Percentiles rank a stretch among this genome's conserved stretches.
These are phyloP conservation scores for Staphylotrichum tortipilum DNA, from an alignment of 495 filamentous ascomycete genomes.

Conservation along the genomic window DNA sequence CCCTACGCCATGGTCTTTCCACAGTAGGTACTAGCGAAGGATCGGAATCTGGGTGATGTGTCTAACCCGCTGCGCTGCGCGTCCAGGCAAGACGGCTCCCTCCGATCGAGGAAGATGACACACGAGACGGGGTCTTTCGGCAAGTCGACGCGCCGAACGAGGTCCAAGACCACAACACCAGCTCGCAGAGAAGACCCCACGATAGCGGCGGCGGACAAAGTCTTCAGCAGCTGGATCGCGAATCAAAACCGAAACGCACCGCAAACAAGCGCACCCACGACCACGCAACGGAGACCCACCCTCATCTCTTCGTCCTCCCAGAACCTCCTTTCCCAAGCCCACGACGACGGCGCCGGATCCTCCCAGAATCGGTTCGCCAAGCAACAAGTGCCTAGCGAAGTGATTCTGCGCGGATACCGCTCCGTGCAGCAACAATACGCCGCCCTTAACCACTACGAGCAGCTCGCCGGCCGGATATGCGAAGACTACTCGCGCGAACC, in stretches of 20 bases:
- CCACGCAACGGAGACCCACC: slow-evolving; percentile 23
- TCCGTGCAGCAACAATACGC: slow-evolving; percentile 65
- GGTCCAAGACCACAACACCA: slow-evolving; percentile 43
- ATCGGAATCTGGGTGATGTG: neutral
- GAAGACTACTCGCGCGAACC: slow-evolving; percentile 80
- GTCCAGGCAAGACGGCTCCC: slow-evolving; percentile 30
- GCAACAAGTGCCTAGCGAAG: slow-evolving; percentile 55
- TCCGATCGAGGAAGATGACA: slow-evolving; percentile 33
- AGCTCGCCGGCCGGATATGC: slow-evolving; percentile 69
- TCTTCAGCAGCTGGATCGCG: slow-evolving; percentile 38
- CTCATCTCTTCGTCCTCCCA: slow-evolving; percentile 12
- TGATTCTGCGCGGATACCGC: slow-evolving; percentile 76
- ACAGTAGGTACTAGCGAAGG: slow-evolving; percentile 32
- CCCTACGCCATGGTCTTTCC: slow-evolving; percentile 50
- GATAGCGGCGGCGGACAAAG: slow-evolving; percentile 42
- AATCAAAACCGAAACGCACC: slow-evolving; percentile 21
- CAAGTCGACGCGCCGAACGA: slow-evolving; percentile 45
- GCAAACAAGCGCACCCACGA: slow-evolving; percentile 6
- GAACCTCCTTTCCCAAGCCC: slow-evolving; percentile 14
- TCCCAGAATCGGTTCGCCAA: slow-evolving; percentile 15
- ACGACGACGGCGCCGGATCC: slow-evolving; percentile 24
- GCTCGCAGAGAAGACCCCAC: slow-evolving; percentile 48
- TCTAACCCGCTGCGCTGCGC: neutral
- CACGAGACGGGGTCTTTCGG: slow-evolving; percentile 49
- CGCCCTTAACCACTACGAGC: slow-evolving; percentile 76